These are phyloP conservation scores for Rhododendron simsii DNA, from an alignment of 148 eudicot species.

Conservation along the genomic window DNA sequence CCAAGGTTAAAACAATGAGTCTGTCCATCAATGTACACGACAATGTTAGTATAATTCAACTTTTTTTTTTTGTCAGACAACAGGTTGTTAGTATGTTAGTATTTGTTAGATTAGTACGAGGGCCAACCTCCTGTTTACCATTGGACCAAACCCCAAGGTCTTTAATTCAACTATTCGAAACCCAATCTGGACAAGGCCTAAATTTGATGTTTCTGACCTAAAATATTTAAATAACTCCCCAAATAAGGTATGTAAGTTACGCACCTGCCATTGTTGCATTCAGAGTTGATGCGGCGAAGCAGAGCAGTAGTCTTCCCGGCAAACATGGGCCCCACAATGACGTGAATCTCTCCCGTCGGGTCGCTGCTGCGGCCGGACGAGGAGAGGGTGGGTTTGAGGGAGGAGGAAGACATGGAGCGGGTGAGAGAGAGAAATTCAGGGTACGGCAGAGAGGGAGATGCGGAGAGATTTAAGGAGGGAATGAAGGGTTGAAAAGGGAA, in stretches of 20 bases:
- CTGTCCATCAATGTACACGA: neutral
- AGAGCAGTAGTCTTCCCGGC: constrained; percentile 85
- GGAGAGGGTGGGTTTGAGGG: constrained; percentile 8
- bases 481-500: neutral
- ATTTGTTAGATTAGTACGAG: too few species aligned
- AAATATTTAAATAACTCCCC: too few species aligned
- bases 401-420: constrained; percentile 15
- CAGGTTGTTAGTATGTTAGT: too few species aligned
- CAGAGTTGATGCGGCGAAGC: constrained; percentile 66
- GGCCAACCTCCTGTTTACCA: too few species aligned
- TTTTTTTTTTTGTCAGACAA: too few species aligned
- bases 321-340: constrained; percentile 85
- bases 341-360: constrained; percentile 64
- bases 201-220: neutral
- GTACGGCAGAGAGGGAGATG: neutral
- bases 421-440: constrained; percentile 1
- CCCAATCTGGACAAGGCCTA: neutral
- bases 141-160: too few species aligned
- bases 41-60: too few species aligned
- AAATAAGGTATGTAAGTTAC: neutral
- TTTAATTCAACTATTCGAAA: neutral
- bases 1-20: neutral
- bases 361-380: neutral
- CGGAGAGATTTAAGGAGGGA: neutral
- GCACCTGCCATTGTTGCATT: constrained; percentile 63